Evolutionary conservation across 176 grass and related monocot genomes (phyloP), one percentile per base, ranked within the genome.

Genomic region (Triticum monococcum): DNA sequence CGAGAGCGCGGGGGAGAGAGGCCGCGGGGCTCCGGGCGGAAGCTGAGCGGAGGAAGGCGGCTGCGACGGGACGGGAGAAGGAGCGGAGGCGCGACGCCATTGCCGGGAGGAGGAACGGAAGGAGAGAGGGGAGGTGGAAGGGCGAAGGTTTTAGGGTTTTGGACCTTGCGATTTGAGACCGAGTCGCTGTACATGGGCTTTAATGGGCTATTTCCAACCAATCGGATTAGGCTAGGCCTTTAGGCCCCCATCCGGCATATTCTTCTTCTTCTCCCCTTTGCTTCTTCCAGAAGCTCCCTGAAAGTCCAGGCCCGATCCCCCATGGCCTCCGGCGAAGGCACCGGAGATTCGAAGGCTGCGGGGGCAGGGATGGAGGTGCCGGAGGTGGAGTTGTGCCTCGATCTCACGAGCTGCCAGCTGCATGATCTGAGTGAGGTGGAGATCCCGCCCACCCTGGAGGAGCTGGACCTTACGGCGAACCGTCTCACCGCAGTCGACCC

Each of bases 381-480:
- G 62, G 81, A 79, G 61, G 79, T 75, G 33, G 72, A 45, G 33
- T 48, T 38, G 28, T 94, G 82, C 69, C 85, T 99, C 26, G 97
- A 99, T 82, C 87, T 99, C 36, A 94, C 94, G 69, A 94, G 93
- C 74, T 99, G 91, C 68, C 92, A 99, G 84, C 88, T 99, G 56
- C 92, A 91, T 85, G 97, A 99, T 86, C 90, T 99, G 31, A 77
- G 77, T 26, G 94, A 99, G 59, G 78, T 96, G 81, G 97, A 99
- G 75, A 91, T 99, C 31, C 90, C 94, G 13, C 84, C 90, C 50
- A 87, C 61, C 87, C 85, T 99, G 70, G 92, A 96, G 81, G 97
- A 96, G 85, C 81, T 99, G 20, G 97, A 99, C 85, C 94, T 99
- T 75, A 96, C 97, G 31, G 90, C 94, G 30, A 99, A 99, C 71